Base-by-base conservation (phyloP, 495 filamentous ascomycete genomes). In the Xylaria grammica region DNA sequence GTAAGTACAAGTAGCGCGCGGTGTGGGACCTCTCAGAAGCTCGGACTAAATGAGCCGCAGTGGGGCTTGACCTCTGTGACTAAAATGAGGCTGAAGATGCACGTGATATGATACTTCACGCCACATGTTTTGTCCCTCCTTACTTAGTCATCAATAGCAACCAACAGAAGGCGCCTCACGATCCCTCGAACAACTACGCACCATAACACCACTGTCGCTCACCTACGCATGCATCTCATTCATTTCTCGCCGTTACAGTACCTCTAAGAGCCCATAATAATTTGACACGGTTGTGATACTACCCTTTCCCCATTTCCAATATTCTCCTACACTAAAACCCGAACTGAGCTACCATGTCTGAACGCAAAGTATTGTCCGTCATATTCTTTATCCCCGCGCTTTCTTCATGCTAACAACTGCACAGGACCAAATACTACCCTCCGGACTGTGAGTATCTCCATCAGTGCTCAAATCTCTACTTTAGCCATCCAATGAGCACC, bases 311-410 rank as follows among this genome's bases (percentile, higher is more conserved):
- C 15, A 1, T 26, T 29, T 20, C 17, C 32, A 44, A 44, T 11
- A 13, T 30, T 13, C 3, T 20, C 27, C 10, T 48, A 1, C 50
- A 13, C 29, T 30, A 6, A 9, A 45, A 40, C 20, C 15, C 6
- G 17, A 58, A 20, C 7, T 49, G 24, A 51, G 32, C 65, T 78
- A 83, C 67, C 66, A 97, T 97, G 93, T 96, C 93, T 75, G 93
- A 97, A 82, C 91, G 93, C 72, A 96, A 96, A 82, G 92, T 96
- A 66, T 82, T 94, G 56, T 68, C 52, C 44, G 79, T 56, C 49
- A 42, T 54, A 54, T 40, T 30, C 62, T 44, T 38, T 27, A 76
- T 9, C 29, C 22, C 30, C 49, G 15, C 40, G 29, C 10, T 11
- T 55, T 45, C 30, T 20, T 26, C 24, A 62, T 67, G 45, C 66